These are phyloP conservation scores for Saccharum spontaneum DNA, from an alignment of 176 grass and related monocot species.

Conservation along the genomic window DNA sequence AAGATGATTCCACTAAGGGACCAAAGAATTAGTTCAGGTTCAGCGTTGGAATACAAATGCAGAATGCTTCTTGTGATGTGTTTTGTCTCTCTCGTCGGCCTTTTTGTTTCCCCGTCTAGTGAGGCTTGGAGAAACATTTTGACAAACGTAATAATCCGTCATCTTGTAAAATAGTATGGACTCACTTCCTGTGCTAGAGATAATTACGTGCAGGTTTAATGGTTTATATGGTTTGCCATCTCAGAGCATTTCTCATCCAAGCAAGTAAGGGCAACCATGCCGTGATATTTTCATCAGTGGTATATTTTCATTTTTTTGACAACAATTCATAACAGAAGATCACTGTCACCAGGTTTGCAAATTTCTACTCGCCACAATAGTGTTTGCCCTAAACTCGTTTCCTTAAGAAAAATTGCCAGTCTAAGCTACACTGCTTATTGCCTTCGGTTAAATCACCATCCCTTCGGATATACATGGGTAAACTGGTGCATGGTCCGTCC, in stretches of 20 bases:
- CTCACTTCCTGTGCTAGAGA: constrained; percentile 23
- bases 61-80: not conserved
- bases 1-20: constrained; percentile 52
- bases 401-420: not conserved
- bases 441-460: not conserved
- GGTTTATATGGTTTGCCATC: not conserved
- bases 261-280: not conserved
- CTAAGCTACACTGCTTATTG: not conserved
- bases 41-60: not conserved
- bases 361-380: not conserved
- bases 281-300: not conserved
- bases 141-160: not conserved
- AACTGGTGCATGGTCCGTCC: not conserved
- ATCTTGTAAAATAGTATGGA: constrained; percentile 38
- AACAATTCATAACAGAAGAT: not conserved
- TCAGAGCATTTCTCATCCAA: not conserved
- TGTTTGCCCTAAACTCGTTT: not conserved
- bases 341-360: constrained; percentile 5
- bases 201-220: not conserved
- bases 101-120: constrained; percentile 21
- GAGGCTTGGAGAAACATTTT: constrained; percentile 20
- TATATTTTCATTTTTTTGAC: not conserved
- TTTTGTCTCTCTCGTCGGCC: not conserved
- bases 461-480: not conserved
- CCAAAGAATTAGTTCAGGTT: constrained; percentile 47